These are phyloP conservation scores for Rhizophora mangle DNA, from an alignment of 345 rosid genomes.

Conservation along the genomic window DNA sequence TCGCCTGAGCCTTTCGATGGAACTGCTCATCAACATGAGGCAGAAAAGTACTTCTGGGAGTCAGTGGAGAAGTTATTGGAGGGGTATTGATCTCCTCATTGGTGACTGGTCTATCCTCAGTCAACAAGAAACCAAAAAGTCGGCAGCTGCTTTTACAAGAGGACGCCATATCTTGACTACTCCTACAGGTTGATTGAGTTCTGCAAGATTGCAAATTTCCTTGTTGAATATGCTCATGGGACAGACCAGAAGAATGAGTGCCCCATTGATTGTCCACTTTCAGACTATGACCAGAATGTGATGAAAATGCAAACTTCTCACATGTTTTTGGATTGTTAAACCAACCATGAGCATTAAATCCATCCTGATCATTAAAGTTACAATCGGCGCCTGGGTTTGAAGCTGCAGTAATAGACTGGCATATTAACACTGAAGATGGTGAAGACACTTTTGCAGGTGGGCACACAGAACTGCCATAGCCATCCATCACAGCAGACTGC, in stretches of 20 bases:
- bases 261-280: slow-evolving; percentile 19
- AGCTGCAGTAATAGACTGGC: slow-evolving; percentile 40
- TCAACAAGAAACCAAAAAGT: slow-evolving; percentile 88
- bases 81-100: slow-evolving; percentile 27
- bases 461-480: slow-evolving; percentile 32
- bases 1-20: slow-evolving; percentile 36
- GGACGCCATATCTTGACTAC: slow-evolving; percentile 40
- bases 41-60: slow-evolving; percentile 33
- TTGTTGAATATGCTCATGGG: slow-evolving; percentile 26
- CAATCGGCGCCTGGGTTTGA: slow-evolving; percentile 12
- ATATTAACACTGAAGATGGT: slow-evolving; percentile 74
- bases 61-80: slow-evolving; percentile 27
- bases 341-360: slow-evolving; percentile 11
- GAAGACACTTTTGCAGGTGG: slow-evolving; percentile 56
- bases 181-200: slow-evolving; percentile 26
- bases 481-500: slow-evolving; percentile 49
- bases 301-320: slow-evolving; percentile 22
- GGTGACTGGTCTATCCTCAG: slow-evolving; percentile 47
- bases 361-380: slow-evolving; percentile 24
- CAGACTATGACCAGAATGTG: slow-evolving; percentile 3
- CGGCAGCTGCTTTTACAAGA: slow-evolving; percentile 76
- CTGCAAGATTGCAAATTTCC: slow-evolving; percentile 26
- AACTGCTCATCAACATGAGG: slow-evolving; percentile 51
- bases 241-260: slow-evolving; percentile 15
- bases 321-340: slow-evolving; percentile 17